Conservation (phyloP, 208 protist species). For the Crithidia acanthocephali region DNA sequence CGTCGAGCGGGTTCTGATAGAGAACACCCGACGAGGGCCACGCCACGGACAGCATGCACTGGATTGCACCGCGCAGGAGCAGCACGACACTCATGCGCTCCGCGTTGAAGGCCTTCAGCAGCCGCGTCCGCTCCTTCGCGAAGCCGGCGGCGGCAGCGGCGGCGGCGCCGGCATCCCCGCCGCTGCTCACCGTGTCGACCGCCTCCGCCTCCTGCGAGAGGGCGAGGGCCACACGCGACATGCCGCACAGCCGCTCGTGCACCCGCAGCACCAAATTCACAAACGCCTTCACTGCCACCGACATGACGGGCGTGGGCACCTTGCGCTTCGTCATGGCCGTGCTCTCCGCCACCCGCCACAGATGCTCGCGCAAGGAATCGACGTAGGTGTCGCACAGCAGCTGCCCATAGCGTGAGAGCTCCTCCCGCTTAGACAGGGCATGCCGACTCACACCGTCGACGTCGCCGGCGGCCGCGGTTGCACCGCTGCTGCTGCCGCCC, state of each 20-base stretch:
- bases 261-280: slow-evolving; percentile 58
- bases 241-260: slow-evolving; percentile 62
- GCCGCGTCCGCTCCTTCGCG: slow-evolving; percentile 25
- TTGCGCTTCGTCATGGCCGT: slow-evolving; percentile 10
- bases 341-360: slow-evolving; percentile 19
- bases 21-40: slow-evolving; percentile 85
- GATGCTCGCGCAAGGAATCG: slow-evolving; percentile 58
- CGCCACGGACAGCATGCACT: slow-evolving; percentile 71
- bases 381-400: slow-evolving; percentile 81
- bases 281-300: slow-evolving; percentile 49
- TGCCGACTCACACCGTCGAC: slow-evolving; percentile 17
- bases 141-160: background rate
- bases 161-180: slow-evolving; percentile 5
- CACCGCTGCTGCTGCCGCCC: slow-evolving; percentile 1
- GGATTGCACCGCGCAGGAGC: slow-evolving; percentile 52
- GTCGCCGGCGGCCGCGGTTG: background rate
- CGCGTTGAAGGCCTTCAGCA: slow-evolving; percentile 54
- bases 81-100: slow-evolving; percentile 58
- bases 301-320: slow-evolving; percentile 49
- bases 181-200: background rate
- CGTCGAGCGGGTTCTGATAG: slow-evolving; percentile 43
- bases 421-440: slow-evolving; percentile 30
- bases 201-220: slow-evolving; percentile 23
- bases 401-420: slow-evolving; percentile 62
- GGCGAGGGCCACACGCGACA: slow-evolving; percentile 49